Evolutionary conservation across 306 rosid species (phyloP), one percentile per base, ranked within the genome.

Genomic region (Hylodesmum podocarpum): DNA sequence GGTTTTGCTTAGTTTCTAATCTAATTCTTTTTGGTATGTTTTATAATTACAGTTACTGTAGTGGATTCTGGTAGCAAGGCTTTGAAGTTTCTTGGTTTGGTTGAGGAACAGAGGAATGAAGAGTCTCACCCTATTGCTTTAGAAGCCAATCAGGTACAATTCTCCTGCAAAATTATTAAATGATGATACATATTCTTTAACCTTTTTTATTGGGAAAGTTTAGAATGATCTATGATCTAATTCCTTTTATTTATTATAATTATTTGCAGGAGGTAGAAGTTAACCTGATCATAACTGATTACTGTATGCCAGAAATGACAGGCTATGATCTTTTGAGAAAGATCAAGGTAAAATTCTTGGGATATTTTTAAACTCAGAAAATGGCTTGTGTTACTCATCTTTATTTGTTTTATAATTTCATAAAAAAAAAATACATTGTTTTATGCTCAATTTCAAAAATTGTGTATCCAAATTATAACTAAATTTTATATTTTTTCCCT

Each of bases 301-400:
- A 91, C 49, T 91, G 93, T 28, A 94, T 94, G 97, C 98, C 98
- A 63, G 97, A 85, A 79, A 94, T 94, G 91, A 88, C 97, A 15
- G 98, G 98, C 80, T 90, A 86, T 87, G 98, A 94, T 78, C 89
- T 91, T 33, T 84, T 91, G 22, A 86, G 85, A 86, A 91, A 88
- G 77, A 87, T 94, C 75, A 91, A 94, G 90, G 97, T 88, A 86
- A 66, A 66, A 70, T 4, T 53, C 50, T 24, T 66, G 10, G 8
- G 22, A 27, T 65, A 27, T 21, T 59, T 76, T 37, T 34, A 31
- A 1, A 8, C 37, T 25, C 4, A 21, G 34, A 22, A 59, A 22
- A 1, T 8, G 22, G 37, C 13, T 7, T 71, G 13, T 62, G 49
- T 15, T 34, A 21, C 27, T 9, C 46, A 15, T 37, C 8, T 21